Base-by-base conservation (phyloP, 2,329 filamentous ascomycete species). In the Ciborinia camelliae region DNA sequence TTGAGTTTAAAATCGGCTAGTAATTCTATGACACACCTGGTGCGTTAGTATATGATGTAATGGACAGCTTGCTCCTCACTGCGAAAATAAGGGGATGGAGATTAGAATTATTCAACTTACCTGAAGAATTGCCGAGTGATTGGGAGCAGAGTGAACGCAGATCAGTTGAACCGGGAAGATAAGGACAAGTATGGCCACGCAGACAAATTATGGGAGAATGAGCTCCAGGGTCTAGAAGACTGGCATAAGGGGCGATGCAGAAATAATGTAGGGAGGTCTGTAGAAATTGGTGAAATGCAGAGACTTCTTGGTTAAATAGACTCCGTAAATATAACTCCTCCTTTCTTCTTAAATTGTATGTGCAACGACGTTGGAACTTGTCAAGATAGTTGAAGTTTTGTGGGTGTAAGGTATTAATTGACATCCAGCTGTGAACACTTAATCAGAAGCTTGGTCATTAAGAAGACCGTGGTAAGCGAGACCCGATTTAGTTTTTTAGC, bases 101-200 rank as follows among this genome's bases (percentile, higher is more conserved):
- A 57, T 6, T 14, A 18, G 12, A 23, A 32, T n/a, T n/a, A n/a
- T n/a, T n/a, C n/a, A n/a, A 48, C 43, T n/a, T 23, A 65, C 55
- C 48, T 53, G 30, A 41, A 32, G 47, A 60, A 64, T 64, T 26
- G 37, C 48, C 41, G 51, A 47, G n/a, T 18, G 48, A 61, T 65
- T 53, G 39, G n/a, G 39, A 47, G 26, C 23, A 59, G n/a, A 32
- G 37, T 55, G 37, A 45, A 63, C 43, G 53, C 39, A 48, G 43
- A 65, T 62, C 45, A 53, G 66, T 68, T 65, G 63, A 69, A 69
- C 66, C 67, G 62, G 59, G 51, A 50, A 53, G 35, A 50, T 65
- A 62, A 65, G 32, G 48, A 70, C 65, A 67, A 65, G 67, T 65
- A 62, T 70, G 71, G 71, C 70, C 72, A 73, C 72, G 70, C 66